phyloP scores from a whole-genome alignment of 2,329 filamentous ascomycete species.

The Chalara sp. region DNA sequence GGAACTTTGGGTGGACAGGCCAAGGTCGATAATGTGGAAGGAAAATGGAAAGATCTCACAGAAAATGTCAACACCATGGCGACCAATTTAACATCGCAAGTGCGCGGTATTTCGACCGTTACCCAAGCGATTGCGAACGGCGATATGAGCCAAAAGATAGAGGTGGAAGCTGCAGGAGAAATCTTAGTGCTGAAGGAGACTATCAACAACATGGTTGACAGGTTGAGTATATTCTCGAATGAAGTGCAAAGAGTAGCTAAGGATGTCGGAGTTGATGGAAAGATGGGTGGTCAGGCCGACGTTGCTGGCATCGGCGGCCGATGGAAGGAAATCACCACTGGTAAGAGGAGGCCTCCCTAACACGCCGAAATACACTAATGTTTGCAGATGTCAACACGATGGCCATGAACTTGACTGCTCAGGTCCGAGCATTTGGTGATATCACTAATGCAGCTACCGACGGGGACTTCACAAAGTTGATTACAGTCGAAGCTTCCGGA shows the following conservation, averaged over 20 bases:
- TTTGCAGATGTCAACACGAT: slow-evolving; percentile 26
- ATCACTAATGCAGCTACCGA: slow-evolving; percentile 98
- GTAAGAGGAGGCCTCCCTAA: slow-evolving; percentile 36
- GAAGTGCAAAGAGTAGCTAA: slow-evolving; percentile 93
- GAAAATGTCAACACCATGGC: slow-evolving; percentile 80
- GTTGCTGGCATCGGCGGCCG: slow-evolving; percentile 86
- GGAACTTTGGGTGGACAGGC: slow-evolving; percentile 91
- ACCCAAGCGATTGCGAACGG: slow-evolving; percentile 93
- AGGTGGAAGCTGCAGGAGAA: slow-evolving; percentile 91
- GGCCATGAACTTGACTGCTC: slow-evolving; percentile 73
- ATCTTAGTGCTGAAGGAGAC: slow-evolving; percentile 92
- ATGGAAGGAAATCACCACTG: slow-evolving; percentile 93
- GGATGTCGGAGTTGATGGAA: slow-evolving; percentile 94
- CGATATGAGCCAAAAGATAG: slow-evolving; percentile 92
- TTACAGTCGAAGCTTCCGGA: slow-evolving; percentile 93
- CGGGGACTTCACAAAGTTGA: slow-evolving; percentile 93
- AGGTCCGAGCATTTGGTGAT: slow-evolving; percentile 95
- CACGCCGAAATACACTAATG: slow-evolving; percentile 3
- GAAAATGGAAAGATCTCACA: slow-evolving; percentile 96
- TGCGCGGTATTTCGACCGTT: slow-evolving; percentile 87
- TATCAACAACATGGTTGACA: slow-evolving; percentile 98
- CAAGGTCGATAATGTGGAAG: slow-evolving; percentile 88
- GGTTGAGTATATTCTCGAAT: slow-evolving; percentile 90
- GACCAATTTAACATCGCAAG: slow-evolving; percentile 62
- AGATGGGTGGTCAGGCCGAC: slow-evolving; percentile 96